Conservation (phyloP, 75 land plant species). For the Pinus taeda region DNA sequence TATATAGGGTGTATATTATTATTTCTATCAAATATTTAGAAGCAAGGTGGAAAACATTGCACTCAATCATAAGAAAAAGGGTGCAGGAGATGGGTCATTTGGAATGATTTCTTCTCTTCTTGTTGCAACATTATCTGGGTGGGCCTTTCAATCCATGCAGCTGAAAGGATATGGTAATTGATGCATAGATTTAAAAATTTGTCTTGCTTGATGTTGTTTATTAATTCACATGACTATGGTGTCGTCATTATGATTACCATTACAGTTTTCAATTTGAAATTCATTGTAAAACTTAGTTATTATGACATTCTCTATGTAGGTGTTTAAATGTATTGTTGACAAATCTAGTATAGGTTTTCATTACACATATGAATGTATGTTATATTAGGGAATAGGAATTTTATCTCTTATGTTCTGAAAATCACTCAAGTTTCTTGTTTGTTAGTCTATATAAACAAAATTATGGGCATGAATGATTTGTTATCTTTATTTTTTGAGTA, state of each 20-base stretch:
- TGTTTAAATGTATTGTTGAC: slow-evolving; percentile 93
- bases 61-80: slow-evolving; percentile 50
- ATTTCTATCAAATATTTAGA: slow-evolving; percentile 95
- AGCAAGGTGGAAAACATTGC: slow-evolving; percentile 77
- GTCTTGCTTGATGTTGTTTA: no score
- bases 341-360: slow-evolving; percentile 96
- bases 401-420: neutral
- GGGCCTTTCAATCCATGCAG: neutral
- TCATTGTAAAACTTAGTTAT: neutral
- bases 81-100: slow-evolving; percentile 92
- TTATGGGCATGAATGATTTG: no score
- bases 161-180: neutral
- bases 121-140: slow-evolving; percentile 96
- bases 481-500: neutral
- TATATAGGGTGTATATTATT: slow-evolving; percentile 95
- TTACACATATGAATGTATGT: slow-evolving; percentile 95
- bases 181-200: neutral
- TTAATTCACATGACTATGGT: no score
- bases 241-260: neutral
- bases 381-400: neutral
- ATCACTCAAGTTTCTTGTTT: no score
- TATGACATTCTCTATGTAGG: slow-evolving; percentile 28
- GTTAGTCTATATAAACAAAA: neutral
- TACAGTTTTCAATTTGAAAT: neutral
- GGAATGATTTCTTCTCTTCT: slow-evolving; percentile 88